Percentiles rank a stretch among this genome's conserved stretches.
phyloP scores from a whole-genome alignment of 2,329 filamentous ascomycete genomes.

The Penicillium sp. region DNA sequence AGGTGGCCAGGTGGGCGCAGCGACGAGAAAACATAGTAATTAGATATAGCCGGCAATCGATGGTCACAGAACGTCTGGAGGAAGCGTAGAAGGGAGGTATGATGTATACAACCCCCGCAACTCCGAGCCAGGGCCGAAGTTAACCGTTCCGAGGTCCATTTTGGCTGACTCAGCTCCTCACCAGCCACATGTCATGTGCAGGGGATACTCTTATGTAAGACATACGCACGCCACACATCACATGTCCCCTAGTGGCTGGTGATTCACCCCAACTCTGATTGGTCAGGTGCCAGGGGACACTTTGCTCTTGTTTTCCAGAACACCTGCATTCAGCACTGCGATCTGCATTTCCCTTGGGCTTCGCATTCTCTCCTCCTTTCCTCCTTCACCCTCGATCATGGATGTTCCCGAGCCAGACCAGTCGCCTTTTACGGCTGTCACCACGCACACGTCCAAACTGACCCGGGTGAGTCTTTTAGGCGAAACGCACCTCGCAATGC shows the following conservation, averaged over 20 bases:
- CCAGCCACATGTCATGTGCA: no score
- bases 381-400: constrained; percentile 53
- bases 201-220: neutral
- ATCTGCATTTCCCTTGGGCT: constrained; percentile 17
- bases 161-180: neutral
- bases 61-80: neutral
- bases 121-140: constrained; percentile 24
- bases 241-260: constrained; percentile 21
- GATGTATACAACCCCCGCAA: constrained; percentile 23
- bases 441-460: constrained; percentile 66
- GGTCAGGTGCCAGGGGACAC: constrained; percentile 31
- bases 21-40: constrained; percentile 44
- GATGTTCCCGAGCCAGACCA: constrained; percentile 82
- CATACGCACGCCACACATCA: constrained; percentile 4
- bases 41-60: neutral
- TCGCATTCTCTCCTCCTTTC: constrained; percentile 10
- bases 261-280: constrained; percentile 16
- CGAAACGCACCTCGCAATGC: constrained; percentile 11
- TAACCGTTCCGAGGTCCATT: constrained; percentile 25
- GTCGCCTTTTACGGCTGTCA: constrained; percentile 88
- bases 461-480: constrained; percentile 39
- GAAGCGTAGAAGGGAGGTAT: constrained; percentile 7
- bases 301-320: constrained; percentile 32
- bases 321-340: constrained; percentile 21
- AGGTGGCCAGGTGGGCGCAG: constrained; percentile 60